Conservation (phyloP, 2,329 filamentous ascomycete species). For the Geoglossum cookeanum region DNA sequence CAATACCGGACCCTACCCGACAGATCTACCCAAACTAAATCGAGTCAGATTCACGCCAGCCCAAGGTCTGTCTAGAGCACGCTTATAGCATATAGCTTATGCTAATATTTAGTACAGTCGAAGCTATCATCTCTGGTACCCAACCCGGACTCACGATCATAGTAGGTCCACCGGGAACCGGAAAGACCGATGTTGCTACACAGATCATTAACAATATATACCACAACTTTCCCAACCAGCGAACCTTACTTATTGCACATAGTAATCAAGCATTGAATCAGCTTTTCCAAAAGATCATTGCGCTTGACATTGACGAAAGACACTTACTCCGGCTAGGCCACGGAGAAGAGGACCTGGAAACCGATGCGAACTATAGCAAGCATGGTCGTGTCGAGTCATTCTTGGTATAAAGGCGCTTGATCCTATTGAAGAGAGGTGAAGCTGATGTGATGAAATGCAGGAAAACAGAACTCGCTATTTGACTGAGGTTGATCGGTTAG, state of each 20-base stretch:
- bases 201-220: constrained; percentile 99
- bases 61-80: constrained; percentile 26
- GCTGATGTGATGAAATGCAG: neutral
- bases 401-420: constrained; percentile 24
- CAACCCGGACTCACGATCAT: constrained; percentile 89
- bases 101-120: constrained; percentile 27
- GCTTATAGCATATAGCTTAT: neutral
- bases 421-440: neutral
- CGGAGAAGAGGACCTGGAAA: constrained; percentile 83
- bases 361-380: constrained; percentile 78
- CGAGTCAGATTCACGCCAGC: constrained; percentile 72
- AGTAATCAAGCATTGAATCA: constrained; percentile 97
- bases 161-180: constrained; percentile 86
- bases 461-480: constrained; percentile 68
- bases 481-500: constrained; percentile 68
- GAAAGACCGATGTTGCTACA: constrained; percentile 97
- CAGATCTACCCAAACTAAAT: constrained; percentile 68
- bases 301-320: constrained; percentile 83
- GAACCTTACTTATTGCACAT: constrained; percentile 81
- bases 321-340: constrained; percentile 85
- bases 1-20: constrained; percentile 76
- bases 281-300: constrained; percentile 94
- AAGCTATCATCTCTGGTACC: constrained; percentile 83
- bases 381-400: constrained; percentile 90
- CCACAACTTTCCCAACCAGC: constrained; percentile 87